Evolutionary conservation across 352 stramenopile species (phyloP).

Genomic region (Phytophthora sp.): DNA sequence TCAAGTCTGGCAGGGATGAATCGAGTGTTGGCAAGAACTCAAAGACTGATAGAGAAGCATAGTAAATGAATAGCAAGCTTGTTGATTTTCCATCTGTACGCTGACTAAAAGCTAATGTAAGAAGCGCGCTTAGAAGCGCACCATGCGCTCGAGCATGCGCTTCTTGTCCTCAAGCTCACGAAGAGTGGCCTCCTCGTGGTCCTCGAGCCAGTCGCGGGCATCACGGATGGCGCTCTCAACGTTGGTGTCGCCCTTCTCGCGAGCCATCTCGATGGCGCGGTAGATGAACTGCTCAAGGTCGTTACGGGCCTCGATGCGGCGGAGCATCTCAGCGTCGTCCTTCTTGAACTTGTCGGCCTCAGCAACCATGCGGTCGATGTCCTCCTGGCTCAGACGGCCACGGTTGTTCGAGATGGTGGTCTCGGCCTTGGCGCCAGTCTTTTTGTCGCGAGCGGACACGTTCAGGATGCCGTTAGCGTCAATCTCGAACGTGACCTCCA

Average conservation of each 20-base stretch:
- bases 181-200: slow-evolving; percentile 87
- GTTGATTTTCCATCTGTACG: slow-evolving; percentile 40
- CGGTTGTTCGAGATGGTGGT: slow-evolving; percentile 82
- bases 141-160: slow-evolving; percentile 75
- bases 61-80: slow-evolving; percentile 46
- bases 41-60: too few species aligned
- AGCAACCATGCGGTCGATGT: slow-evolving; percentile 76
- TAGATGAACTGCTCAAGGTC: slow-evolving; percentile 79
- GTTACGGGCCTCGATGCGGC: slow-evolving; percentile 73
- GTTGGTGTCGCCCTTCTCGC: slow-evolving; percentile 71
- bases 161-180: slow-evolving; percentile 97
- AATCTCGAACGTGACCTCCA: slow-evolving; percentile 92
- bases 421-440: slow-evolving; percentile 68
- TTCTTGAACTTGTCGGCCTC: slow-evolving; percentile 81
- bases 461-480: slow-evolving; percentile 94
- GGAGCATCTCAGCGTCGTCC: slow-evolving; percentile 72
- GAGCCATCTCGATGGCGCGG: slow-evolving; percentile 68
- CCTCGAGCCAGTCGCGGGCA: slow-evolving; percentile 88
- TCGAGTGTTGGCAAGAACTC: too few species aligned
- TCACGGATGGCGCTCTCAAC: slow-evolving; percentile 86
- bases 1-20: too few species aligned
- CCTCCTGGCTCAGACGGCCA: slow-evolving; percentile 69
- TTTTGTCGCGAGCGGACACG: slow-evolving; percentile 90
- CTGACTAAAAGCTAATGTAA: slow-evolving; percentile 40
- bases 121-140: slow-evolving; percentile 59